Evolutionary conservation across 257 asterid genomes (phyloP).

Genomic region (Ilex asprella): DNA sequence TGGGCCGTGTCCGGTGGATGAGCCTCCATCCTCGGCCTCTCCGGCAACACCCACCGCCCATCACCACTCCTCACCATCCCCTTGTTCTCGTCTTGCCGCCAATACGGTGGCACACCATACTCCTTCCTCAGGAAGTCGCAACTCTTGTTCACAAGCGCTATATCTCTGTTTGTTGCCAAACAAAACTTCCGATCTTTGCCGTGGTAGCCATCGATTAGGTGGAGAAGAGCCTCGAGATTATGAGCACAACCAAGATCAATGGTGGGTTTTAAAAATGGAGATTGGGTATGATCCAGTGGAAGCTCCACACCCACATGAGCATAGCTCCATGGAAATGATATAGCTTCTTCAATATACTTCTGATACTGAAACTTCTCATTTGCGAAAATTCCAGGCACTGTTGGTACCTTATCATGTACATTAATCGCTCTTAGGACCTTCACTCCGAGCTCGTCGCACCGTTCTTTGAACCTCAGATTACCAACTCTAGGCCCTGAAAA

Average conservation of each 20-base stretch:
- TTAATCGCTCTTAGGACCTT: conserved; percentile 48
- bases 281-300: conserved; percentile 39
- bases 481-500: conserved; percentile 70
- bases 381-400: conserved; percentile 57
- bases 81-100: conserved; percentile 85
- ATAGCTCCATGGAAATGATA: conserved; percentile 72
- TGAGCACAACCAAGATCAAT: conserved; percentile 41
- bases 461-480: conserved; percentile 54
- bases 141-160: conserved; percentile 63
- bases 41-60: conserved; percentile 72
- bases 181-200: conserved; percentile 32
- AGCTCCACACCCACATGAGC: conserved; percentile 77
- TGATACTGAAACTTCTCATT: conserved; percentile 62
- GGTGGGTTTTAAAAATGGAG: conserved; percentile 44
- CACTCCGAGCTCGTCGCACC: conserved; percentile 59
- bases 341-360: conserved; percentile 40
- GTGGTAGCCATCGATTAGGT: conserved; percentile 59
- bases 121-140: conserved; percentile 50
- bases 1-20: conserved; percentile 79
- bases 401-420: conserved; percentile 61
- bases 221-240: conserved; percentile 65
- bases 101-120: conserved; percentile 47
- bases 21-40: conserved; percentile 52
- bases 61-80: conserved; percentile 54
- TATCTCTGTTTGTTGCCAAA: conserved; percentile 36